phyloP scores from a whole-genome alignment of 768 basidiomycete genomes.

The Hygrophoropsis aurantiaca region DNA sequence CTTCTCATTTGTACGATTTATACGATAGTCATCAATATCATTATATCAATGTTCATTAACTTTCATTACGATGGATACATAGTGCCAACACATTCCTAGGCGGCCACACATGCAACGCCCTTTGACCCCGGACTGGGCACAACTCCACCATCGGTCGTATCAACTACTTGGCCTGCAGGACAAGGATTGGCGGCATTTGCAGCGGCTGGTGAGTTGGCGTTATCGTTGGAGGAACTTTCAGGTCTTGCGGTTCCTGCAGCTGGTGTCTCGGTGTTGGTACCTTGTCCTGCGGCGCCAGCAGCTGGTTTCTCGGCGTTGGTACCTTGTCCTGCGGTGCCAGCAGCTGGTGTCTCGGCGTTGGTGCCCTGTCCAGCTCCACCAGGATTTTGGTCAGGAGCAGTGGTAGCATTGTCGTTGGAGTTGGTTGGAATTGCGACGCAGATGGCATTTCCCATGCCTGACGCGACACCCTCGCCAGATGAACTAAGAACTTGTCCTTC shows the following conservation, averaged over 20 bases:
- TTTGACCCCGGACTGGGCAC: no score
- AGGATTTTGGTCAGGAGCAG: background rate
- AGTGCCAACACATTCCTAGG: no score
- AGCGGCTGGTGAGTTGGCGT: background rate
- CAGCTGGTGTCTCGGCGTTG: background rate
- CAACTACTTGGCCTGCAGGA: no score
- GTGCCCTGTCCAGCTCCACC: background rate
- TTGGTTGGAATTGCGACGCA: background rate
- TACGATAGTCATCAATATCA: no score
- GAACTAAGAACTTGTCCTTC: background rate
- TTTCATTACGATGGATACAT: no score
- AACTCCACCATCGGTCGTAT: no score
- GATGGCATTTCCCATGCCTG: no score
- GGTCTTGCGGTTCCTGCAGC: background rate
- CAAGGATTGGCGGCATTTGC: no score
- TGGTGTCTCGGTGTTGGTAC: background rate
- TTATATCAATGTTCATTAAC: no score
- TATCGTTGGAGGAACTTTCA: background rate
- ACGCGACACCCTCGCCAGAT: background rate
- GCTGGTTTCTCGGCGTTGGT: background rate
- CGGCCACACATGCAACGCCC: no score
- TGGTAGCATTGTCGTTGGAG: background rate
- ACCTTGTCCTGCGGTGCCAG: background rate
- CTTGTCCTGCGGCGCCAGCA: background rate
- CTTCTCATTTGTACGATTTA: no score